phyloP scores from a whole-genome alignment of 768 basidiomycete species.

The Mycena haematopus region DNA sequence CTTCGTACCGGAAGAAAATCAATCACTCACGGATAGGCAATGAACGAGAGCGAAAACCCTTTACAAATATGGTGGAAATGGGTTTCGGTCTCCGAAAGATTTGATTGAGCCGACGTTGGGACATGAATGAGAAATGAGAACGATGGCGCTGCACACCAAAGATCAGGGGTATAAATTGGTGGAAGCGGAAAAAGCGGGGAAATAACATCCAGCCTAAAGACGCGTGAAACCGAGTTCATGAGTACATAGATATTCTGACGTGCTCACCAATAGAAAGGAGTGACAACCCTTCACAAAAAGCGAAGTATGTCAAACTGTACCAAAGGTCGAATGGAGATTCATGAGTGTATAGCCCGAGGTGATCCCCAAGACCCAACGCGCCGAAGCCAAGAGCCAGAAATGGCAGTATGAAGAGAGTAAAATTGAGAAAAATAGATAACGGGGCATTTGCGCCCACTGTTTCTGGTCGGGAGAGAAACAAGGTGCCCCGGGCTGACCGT shows the following conservation, averaged over 20 bases:
- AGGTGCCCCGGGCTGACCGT: no score
- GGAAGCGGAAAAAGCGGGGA: conserved; percentile 1
- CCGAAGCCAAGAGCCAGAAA: background rate
- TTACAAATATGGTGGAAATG: conserved; percentile 6
- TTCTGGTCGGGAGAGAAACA: no score
- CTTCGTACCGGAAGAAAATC: background rate
- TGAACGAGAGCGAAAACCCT: background rate
- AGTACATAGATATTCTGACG: background rate
- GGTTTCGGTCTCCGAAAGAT: background rate
- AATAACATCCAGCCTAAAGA: background rate
- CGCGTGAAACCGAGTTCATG: background rate
- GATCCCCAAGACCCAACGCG: background rate
- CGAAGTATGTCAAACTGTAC: conserved; percentile 1
- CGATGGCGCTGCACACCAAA: conserved; percentile 2
- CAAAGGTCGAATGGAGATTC: background rate
- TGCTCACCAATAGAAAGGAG: background rate
- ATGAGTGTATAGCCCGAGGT: conserved; percentile 3
- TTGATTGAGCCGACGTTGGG: conserved; percentile 6
- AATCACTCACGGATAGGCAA: conserved; percentile 1
- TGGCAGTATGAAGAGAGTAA: no score
- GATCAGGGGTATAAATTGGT: conserved; percentile 1
- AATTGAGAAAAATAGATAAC: no score
- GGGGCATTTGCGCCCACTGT: no score
- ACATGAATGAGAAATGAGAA: conserved; percentile 10
- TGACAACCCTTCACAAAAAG: background rate